Conservation (phyloP, 2,329 filamentous ascomycete genomes). For the Madurella fahalii region DNA sequence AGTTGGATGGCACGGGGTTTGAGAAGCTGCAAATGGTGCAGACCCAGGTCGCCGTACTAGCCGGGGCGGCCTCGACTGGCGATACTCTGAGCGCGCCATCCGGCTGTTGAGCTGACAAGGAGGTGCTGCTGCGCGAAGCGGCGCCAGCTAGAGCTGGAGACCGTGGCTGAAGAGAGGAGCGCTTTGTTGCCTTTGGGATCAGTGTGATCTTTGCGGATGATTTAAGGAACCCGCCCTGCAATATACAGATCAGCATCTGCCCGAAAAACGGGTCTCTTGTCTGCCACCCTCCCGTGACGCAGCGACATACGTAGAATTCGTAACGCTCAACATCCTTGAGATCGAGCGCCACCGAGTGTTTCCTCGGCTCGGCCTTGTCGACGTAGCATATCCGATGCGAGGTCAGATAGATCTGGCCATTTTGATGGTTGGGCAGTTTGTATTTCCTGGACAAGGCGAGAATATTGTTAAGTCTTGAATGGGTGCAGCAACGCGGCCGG, state of each 20-base stretch:
- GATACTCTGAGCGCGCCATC: constrained; percentile 42
- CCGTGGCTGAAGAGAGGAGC: constrained; percentile 54
- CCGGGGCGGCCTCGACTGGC: constrained; percentile 43
- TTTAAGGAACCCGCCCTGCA: constrained; percentile 82
- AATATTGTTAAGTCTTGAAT: not conserved
- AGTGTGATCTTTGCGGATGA: constrained; percentile 92
- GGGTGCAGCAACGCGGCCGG: too few species aligned
- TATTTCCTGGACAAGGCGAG: constrained; percentile 63
- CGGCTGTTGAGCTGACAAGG: constrained; percentile 44
- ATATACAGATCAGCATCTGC: constrained; percentile 21
- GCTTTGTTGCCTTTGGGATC: constrained; percentile 73
- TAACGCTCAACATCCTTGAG: constrained; percentile 86
- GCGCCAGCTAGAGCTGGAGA: constrained; percentile 45
- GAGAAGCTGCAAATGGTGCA: constrained; percentile 95
- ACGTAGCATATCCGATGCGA: constrained; percentile 96
- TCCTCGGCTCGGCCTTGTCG: constrained; percentile 79
- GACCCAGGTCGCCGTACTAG: constrained; percentile 77
- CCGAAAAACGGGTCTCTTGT: not conserved
- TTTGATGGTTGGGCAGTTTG: constrained; percentile 90
- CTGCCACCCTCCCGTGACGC: constrained; percentile 19
- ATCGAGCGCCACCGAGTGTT: constrained; percentile 78
- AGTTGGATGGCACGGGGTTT: constrained; percentile 88
- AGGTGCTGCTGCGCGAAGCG: constrained; percentile 40
- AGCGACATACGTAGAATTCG: constrained; percentile 70
- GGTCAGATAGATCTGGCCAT: constrained; percentile 93